phyloP scores from a whole-genome alignment of 192 early-diverging fungal species.

The Geranomyces michiganensis region DNA sequence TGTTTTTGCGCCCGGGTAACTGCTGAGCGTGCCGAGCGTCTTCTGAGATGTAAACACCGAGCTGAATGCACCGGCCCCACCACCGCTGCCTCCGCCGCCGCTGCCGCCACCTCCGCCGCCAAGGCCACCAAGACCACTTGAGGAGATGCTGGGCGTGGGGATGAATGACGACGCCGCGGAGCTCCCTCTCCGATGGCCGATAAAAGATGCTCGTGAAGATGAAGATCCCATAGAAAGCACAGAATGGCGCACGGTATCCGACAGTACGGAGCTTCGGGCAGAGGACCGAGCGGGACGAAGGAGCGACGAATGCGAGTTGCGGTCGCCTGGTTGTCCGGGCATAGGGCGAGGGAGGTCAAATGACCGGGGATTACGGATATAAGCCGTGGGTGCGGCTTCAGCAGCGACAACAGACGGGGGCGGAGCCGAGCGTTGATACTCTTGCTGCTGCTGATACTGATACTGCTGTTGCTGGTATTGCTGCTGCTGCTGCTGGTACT shows the following conservation, averaged over 20 bases:
- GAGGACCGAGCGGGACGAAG: conserved; percentile 6
- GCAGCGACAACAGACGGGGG: no score
- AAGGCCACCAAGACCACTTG: no score
- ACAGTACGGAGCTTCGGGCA: neutral
- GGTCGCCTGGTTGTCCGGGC: neutral
- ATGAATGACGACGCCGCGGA: conserved; percentile 4
- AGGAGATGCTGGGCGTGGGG: neutral
- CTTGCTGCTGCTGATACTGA: neutral
- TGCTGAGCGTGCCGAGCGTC: conserved; percentile 2
- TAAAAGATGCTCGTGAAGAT: neutral
- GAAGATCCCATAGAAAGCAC: neutral
- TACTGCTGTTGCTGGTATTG: neutral
- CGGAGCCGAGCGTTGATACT: no score
- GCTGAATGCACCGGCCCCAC: neutral
- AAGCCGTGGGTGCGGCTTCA: neutral
- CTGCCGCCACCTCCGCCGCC: neutral
- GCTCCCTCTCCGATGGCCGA: neutral
- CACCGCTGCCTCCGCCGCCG: neutral
- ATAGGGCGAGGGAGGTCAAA: conserved; percentile 2
- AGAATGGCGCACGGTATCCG: neutral
- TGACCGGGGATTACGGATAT: conserved; percentile 3
- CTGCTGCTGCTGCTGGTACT: neutral
- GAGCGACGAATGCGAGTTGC: neutral
- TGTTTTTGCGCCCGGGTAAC: conserved; percentile 8
- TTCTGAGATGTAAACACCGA: neutral